phyloP scores from a whole-genome alignment of 2,329 filamentous ascomycete genomes.

The Hypoxylon sp. region DNA sequence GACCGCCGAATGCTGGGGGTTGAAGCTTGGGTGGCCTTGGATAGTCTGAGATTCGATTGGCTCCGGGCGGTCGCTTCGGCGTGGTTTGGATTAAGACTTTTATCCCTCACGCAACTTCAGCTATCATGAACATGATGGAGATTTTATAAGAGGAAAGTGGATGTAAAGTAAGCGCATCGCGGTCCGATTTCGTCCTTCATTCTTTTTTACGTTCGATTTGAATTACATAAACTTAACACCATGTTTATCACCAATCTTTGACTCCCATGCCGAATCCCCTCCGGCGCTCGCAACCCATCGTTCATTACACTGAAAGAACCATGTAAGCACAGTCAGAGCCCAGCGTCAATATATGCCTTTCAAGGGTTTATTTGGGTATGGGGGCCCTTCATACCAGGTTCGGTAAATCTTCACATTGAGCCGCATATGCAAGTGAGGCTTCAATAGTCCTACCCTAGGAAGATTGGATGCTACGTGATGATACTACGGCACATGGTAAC shows the following conservation, averaged over 20 bases:
- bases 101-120: conserved; percentile 29
- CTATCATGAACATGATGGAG: conserved; percentile 10
- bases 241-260: conserved; percentile 7
- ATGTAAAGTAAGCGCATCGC: conserved; percentile 4
- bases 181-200: conserved; percentile 11
- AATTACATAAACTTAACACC: conserved; percentile 28
- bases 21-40: not conserved
- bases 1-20: conserved; percentile 17
- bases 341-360: too few species aligned
- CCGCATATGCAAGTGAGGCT: too few species aligned
- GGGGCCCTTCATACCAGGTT: too few species aligned
- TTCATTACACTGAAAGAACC: too few species aligned
- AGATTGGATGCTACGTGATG: too few species aligned
- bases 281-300: too few species aligned
- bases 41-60: conserved; percentile 14
- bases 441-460: too few species aligned
- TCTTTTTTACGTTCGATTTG: not conserved
- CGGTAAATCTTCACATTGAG: too few species aligned
- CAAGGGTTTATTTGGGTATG: too few species aligned
- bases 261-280: not conserved
- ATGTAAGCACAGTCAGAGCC: too few species aligned
- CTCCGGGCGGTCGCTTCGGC: conserved; percentile 1
- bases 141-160: conserved; percentile 6
- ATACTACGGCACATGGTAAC: too few species aligned
- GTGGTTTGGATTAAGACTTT: not conserved